Conservation (phyloP, 441 rosid species). For the Populus hybrid region DNA sequence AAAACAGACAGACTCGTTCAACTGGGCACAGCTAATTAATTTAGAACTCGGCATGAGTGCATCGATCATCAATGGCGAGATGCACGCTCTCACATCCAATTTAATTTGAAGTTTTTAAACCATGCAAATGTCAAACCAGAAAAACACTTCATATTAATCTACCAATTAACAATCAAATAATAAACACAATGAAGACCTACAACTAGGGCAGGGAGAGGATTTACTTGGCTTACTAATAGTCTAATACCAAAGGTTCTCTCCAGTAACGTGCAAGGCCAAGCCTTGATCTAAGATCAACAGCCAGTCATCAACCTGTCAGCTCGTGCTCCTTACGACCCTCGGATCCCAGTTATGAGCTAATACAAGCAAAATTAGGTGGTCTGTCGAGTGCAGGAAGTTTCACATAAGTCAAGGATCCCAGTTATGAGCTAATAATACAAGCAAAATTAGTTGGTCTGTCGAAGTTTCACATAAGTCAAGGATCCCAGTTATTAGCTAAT, state of each 20-base stretch:
- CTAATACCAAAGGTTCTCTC: background rate
- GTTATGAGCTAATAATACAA: background rate
- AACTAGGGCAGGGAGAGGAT: background rate
- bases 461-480: slow-evolving; percentile 1
- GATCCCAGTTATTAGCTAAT: background rate
- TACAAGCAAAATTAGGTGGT: background rate
- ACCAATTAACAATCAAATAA: background rate
- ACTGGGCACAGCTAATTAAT: background rate
- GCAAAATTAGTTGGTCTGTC: slow-evolving; percentile 16
- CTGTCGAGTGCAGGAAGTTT: slow-evolving; percentile 12
- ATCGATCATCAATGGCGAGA: background rate
- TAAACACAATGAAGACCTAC: background rate
- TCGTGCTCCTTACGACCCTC: background rate
- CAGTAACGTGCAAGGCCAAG: background rate
- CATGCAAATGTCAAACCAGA: background rate
- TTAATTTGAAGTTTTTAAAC: background rate
- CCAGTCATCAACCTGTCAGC: slow-evolving; percentile 18
- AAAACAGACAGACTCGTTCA: background rate
- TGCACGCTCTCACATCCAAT: background rate
- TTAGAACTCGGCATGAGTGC: background rate
- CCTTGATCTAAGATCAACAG: background rate
- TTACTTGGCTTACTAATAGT: too few relatives aligned
- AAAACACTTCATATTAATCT: background rate
- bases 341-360: slow-evolving; percentile 23
- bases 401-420: background rate